These are phyloP conservation scores for Arthrobotrys sphaeroides DNA, from an alignment of 2,329 filamentous ascomycete species.

Conservation along the genomic window DNA sequence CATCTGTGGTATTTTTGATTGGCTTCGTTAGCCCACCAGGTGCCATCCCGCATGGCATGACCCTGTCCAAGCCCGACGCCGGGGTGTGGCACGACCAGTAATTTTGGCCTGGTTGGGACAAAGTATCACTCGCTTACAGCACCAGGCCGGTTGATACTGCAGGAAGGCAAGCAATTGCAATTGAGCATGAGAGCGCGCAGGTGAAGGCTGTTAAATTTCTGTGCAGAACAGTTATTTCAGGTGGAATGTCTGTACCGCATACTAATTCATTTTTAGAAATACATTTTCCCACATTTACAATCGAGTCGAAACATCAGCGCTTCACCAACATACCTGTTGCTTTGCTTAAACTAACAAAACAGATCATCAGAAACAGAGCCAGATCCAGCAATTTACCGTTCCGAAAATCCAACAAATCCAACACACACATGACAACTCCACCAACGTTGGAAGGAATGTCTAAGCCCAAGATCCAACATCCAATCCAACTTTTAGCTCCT, in stretches of 20 bases:
- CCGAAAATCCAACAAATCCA: slow-evolving; percentile 8
- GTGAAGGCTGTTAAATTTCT: too few species aligned
- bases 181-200: neutral
- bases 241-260: too few species aligned
- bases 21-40: neutral
- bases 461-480: slow-evolving; percentile 4
- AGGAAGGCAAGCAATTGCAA: neutral
- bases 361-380: neutral
- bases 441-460: neutral
- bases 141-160: neutral
- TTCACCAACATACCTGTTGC: too few species aligned
- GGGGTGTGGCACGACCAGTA: neutral
- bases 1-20: neutral
- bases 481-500: neutral
- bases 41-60: neutral
- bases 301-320: too few species aligned
- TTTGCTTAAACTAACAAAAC: neutral
- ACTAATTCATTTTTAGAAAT: too few species aligned
- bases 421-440: too few species aligned
- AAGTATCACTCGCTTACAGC: slow-evolving; percentile 2
- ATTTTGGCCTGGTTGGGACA: neutral
- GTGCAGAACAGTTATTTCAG: too few species aligned
- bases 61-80: neutral
- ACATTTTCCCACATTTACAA: too few species aligned
- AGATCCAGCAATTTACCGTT: neutral